phyloP scores from a whole-genome alignment of 805 yeast genomes.

The Peterozyma xylosa region DNA sequence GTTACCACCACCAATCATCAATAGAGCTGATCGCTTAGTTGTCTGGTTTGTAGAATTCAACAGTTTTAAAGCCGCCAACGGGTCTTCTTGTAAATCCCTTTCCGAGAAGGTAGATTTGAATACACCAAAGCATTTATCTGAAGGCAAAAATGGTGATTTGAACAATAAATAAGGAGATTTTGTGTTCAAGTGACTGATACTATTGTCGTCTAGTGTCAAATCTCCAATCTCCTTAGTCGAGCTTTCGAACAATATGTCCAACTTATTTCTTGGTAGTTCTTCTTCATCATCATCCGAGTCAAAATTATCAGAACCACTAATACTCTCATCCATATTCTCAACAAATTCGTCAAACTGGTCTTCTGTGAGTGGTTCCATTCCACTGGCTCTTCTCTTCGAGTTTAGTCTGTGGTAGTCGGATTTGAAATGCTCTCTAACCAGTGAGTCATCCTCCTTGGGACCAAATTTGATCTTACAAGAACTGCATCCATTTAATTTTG shows the following conservation, averaged over 20 bases:
- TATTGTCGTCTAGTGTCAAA: slow-evolving; percentile 16
- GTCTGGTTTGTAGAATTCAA: slow-evolving; percentile 22
- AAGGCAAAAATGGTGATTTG: slow-evolving; percentile 37
- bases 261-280: slow-evolving; percentile 12
- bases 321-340: slow-evolving; percentile 45
- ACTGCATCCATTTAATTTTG: slow-evolving; percentile 11
- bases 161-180: slow-evolving; percentile 64
- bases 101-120: slow-evolving; percentile 57
- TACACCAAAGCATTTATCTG: slow-evolving; percentile 48
- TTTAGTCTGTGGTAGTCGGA: slow-evolving; percentile 56
- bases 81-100: slow-evolving; percentile 30
- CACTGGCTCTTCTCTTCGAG: slow-evolving; percentile 41
- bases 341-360: slow-evolving; percentile 50
- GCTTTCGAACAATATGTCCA: slow-evolving; percentile 14
- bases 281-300: slow-evolving; percentile 23
- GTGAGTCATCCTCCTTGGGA: slow-evolving; percentile 8
- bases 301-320: slow-evolving; percentile 48
- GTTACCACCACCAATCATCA: slow-evolving; percentile 97
- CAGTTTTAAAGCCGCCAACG: slow-evolving; percentile 37
- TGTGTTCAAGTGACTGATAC: slow-evolving; percentile 51
- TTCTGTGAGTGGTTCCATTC: slow-evolving; percentile 40
- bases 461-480: slow-evolving; percentile 17
- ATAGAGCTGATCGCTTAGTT: slow-evolving; percentile 55
- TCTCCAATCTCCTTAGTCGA: neutral
- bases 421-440: slow-evolving; percentile 38